A percentile compares a stretch with the other conserved stretches of the same genome.
Evolutionary conservation across 768 basidiomycete species (phyloP).

Genomic region (Dioszegia aurantiaca): DNA sequence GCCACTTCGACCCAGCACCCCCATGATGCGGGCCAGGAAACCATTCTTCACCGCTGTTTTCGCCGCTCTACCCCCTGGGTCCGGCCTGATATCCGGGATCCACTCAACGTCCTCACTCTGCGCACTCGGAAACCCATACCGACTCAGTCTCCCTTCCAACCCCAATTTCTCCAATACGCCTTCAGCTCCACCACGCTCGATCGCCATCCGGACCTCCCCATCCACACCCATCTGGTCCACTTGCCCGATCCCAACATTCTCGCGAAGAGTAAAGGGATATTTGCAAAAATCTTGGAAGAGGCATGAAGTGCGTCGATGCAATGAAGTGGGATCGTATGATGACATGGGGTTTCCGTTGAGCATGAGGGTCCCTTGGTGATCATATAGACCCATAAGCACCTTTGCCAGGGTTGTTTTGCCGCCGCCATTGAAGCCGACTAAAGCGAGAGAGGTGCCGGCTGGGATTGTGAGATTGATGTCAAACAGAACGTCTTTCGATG

Average conservation of each 20-base stretch:
- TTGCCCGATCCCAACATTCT: conserved; percentile 82
- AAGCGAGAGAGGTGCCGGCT: conserved; percentile 75
- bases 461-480: conserved; percentile 68
- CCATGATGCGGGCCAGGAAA: too few species aligned
- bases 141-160: conserved; percentile 67
- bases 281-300: conserved; percentile 84
- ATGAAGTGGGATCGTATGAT: conserved; percentile 64
- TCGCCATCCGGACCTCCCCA: conserved; percentile 63
- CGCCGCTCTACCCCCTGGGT: background rate
- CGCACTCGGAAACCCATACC: conserved; percentile 38
- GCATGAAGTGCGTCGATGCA: conserved; percentile 71
- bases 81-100: background rate
- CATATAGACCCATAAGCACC: conserved; percentile 73
- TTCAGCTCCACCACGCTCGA: conserved; percentile 69
- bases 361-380: conserved; percentile 61
- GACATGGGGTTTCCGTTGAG: conserved; percentile 72
- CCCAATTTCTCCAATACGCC: conserved; percentile 67
- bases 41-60: too few species aligned
- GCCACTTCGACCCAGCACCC: too few species aligned
- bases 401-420: conserved; percentile 80
- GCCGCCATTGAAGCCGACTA: conserved; percentile 60
- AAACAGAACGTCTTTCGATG: conserved; percentile 64
- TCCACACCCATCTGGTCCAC: conserved; percentile 64
- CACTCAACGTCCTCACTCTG: background rate
- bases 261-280: conserved; percentile 70